phyloP scores from a whole-genome alignment of 345 rosid species.

The Eutrema japonicum region DNA sequence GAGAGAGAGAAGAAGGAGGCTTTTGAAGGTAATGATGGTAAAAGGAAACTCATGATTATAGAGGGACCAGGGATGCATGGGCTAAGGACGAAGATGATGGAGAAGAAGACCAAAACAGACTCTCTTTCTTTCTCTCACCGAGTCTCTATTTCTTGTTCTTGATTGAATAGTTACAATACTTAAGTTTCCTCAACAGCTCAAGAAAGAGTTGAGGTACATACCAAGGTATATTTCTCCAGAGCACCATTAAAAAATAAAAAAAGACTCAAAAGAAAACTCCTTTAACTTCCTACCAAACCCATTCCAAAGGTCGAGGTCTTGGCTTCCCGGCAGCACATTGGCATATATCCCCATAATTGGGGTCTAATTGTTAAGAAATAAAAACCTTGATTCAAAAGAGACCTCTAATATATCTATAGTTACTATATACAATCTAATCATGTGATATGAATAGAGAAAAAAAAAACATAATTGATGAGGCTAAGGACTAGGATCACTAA shows the following conservation, averaged over 20 bases:
- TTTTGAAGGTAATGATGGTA: constrained; percentile 64
- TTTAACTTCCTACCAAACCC: constrained; percentile 13
- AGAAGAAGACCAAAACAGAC: constrained; percentile 31
- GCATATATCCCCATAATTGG: neutral
- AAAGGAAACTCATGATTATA: constrained; percentile 58
- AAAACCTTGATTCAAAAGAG: neutral
- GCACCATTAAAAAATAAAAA: neutral
- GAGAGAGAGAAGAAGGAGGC: constrained; percentile 32
- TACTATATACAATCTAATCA: constrained; percentile 25
- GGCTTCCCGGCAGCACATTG: constrained; percentile 17
- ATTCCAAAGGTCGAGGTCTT: constrained; percentile 13
- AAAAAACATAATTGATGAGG: constrained; percentile 37
- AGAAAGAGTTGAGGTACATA: constrained; percentile 17
- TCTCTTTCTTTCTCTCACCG: constrained; percentile 19
- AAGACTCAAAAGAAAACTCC: neutral
- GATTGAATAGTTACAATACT: constrained; percentile 23
- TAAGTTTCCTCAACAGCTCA: neutral
- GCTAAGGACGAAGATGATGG: constrained; percentile 44
- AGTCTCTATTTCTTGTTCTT: constrained; percentile 28
- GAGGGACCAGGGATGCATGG: constrained; percentile 47
- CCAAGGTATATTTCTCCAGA: neutral
- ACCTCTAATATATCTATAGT: constrained; percentile 1
- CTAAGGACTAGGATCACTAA: constrained; percentile 43
- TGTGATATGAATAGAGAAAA: constrained; percentile 33
- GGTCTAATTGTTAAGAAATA: neutral